Conservation (phyloP, 2,329 filamentous ascomycete genomes). For the Xylariomycetidae sp. region DNA sequence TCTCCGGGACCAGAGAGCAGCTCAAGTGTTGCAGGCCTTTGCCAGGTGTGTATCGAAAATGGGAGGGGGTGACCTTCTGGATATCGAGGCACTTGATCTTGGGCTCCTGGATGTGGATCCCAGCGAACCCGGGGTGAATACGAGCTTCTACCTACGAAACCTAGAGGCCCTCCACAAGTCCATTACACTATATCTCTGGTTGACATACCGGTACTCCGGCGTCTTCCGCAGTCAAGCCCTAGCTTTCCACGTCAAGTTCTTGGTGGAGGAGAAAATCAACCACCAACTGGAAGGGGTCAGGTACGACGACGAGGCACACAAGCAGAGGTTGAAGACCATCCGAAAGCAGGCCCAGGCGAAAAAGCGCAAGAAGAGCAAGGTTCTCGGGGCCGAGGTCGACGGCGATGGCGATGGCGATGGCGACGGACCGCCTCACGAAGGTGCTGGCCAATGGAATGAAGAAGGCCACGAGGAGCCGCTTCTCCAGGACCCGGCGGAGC, state of each 20-base stretch:
- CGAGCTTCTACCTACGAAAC: slow-evolving; percentile 53
- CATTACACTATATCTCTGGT: slow-evolving; percentile 84
- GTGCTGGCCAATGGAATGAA: slow-evolving; percentile 26
- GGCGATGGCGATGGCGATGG: too few relatives aligned
- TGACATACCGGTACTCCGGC: slow-evolving; percentile 81
- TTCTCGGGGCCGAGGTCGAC: slow-evolving; percentile 18
- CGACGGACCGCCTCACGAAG: slow-evolving; percentile 12
- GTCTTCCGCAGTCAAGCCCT: slow-evolving; percentile 70
- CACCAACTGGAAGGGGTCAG: slow-evolving; percentile 53
- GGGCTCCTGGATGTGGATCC: slow-evolving; percentile 65
- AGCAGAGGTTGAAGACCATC: slow-evolving; percentile 24
- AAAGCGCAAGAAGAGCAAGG: slow-evolving; percentile 11
- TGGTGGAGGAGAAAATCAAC: slow-evolving; percentile 74
- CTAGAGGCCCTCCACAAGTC: slow-evolving; percentile 77
- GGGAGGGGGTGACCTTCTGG: slow-evolving; percentile 60
- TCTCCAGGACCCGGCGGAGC: slow-evolving; percentile 17
- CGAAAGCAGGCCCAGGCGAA: slow-evolving; percentile 16
- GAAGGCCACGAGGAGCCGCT: slow-evolving; percentile 31
- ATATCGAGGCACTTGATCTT: slow-evolving; percentile 64
- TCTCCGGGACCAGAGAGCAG: slow-evolving; percentile 43
- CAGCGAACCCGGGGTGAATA: slow-evolving; percentile 27
- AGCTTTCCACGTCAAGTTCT: slow-evolving; percentile 69
- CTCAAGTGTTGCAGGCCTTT: slow-evolving; percentile 52
- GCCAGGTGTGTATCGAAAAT: slow-evolving; percentile 66
- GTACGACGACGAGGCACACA: slow-evolving; percentile 30